Percentiles rank a stretch among this genome's conserved stretches.
Evolutionary conservation across 2,329 filamentous ascomycete genomes (phyloP).

Genomic region (Sphaerulina populicola): DNA sequence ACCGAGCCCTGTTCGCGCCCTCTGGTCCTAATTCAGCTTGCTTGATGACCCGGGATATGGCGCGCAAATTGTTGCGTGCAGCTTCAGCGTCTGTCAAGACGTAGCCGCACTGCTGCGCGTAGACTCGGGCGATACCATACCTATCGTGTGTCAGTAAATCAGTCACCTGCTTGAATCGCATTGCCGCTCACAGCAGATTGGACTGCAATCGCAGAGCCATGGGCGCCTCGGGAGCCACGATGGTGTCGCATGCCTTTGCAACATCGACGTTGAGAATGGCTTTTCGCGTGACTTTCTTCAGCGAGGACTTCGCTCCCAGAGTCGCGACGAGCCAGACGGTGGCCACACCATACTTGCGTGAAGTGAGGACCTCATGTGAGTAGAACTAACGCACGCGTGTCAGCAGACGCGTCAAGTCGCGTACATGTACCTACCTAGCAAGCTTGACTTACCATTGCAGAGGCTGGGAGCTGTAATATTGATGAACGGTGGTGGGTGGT

Average conservation of each 20-base stretch:
- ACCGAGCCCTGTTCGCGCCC: conserved; percentile 62
- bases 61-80: conserved; percentile 63
- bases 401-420: conserved; percentile 4
- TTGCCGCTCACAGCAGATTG: conserved; percentile 60
- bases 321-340: conserved; percentile 96
- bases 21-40: conserved; percentile 58
- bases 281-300: conserved; percentile 70
- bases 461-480: not conserved
- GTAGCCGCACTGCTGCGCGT: conserved; percentile 78
- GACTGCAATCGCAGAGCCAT: conserved; percentile 85
- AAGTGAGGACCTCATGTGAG: conserved; percentile 59
- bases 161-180: not conserved
- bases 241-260: conserved; percentile 77
- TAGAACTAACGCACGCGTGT: conserved; percentile 1
- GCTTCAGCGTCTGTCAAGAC: conserved; percentile 72
- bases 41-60: conserved; percentile 53
- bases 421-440: no score
- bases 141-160: conserved; percentile 30
- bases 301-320: conserved; percentile 61
- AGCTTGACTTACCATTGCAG: not conserved
- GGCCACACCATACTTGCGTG: conserved; percentile 79
- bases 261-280: conserved; percentile 84
- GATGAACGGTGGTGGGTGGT: not conserved
- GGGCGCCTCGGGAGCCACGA: conserved; percentile 70
- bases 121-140: conserved; percentile 77